A percentile compares a stretch with the other conserved stretches of the same genome.
phyloP scores from a whole-genome alignment of 176 grass and related monocot species.

The Bothriochloa decipiens region DNA sequence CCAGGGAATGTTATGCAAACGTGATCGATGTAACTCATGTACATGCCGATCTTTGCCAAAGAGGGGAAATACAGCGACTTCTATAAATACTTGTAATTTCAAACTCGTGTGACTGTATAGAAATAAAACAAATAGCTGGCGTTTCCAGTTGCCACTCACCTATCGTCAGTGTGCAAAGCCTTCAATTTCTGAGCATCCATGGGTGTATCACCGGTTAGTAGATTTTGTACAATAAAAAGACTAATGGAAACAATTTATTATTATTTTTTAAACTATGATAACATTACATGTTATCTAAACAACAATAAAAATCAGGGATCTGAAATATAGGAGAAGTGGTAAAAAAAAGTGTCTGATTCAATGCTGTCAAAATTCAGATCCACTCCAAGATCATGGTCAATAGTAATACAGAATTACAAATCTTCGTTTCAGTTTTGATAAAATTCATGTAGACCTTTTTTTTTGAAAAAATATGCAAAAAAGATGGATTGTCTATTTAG shows the following conservation, averaged over 20 bases:
- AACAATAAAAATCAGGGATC: background rate
- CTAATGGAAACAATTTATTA: too few species aligned
- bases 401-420: background rate
- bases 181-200: constrained; percentile 11
- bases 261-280: background rate
- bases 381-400: constrained; percentile 10
- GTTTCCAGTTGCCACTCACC: background rate
- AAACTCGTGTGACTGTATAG: constrained; percentile 10
- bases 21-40: constrained; percentile 33
- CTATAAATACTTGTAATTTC: background rate
- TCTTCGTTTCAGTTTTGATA: background rate
- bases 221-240: background rate
- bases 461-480: background rate
- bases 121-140: constrained; percentile 24
- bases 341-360: constrained; percentile 10
- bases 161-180: background rate
- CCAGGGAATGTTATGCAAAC: background rate
- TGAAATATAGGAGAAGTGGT: background rate
- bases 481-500: background rate
- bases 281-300: background rate
- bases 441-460: background rate
- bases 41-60: constrained; percentile 26
- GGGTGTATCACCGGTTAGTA: background rate
- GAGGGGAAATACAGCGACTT: constrained; percentile 34
- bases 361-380: background rate